A percentile compares a stretch with the other conserved stretches of the same genome.
phyloP scores from a whole-genome alignment of 2,329 filamentous ascomycete species.

The Trichoderma aggressivum region DNA sequence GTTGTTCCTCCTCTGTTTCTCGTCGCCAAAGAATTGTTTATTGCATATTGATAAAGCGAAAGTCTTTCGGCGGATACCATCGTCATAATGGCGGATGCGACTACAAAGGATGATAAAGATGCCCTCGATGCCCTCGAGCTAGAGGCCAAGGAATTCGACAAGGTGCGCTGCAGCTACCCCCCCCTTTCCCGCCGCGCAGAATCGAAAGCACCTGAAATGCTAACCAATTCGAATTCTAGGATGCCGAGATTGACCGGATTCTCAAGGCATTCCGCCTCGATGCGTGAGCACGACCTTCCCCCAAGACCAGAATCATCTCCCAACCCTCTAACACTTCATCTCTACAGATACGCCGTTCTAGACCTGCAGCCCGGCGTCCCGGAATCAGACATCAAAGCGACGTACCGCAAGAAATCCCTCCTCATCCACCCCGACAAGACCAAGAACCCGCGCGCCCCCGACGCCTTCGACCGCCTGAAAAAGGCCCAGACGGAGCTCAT shows the following conservation, averaged over 20 bases:
- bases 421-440: conserved; percentile 99
- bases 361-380: conserved; percentile 93
- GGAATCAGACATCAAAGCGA: conserved; percentile 91
- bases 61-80: not conserved
- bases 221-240: conserved; percentile 48
- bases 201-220: not conserved
- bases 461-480: conserved; percentile 94
- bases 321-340: not conserved
- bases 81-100: conserved; percentile 37
- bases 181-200: not conserved
- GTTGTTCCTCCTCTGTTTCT: not conserved
- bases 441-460: conserved; percentile 81
- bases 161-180: conserved; percentile 49
- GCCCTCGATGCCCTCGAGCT: conserved; percentile 77
- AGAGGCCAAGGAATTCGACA: conserved; percentile 87
- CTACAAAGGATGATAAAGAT: conserved; percentile 60
- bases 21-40: not conserved
- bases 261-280: conserved; percentile 79
- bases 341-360: conserved; percentile 77
- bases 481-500: conserved; percentile 89
- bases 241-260: conserved; percentile 94
- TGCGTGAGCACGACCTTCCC: conserved; percentile 41
- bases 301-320: not conserved
- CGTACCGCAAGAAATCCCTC: conserved; percentile 96
- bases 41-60: not conserved